phyloP scores from a whole-genome alignment of 768 basidiomycete species.

The Mycena capillaripes region DNA sequence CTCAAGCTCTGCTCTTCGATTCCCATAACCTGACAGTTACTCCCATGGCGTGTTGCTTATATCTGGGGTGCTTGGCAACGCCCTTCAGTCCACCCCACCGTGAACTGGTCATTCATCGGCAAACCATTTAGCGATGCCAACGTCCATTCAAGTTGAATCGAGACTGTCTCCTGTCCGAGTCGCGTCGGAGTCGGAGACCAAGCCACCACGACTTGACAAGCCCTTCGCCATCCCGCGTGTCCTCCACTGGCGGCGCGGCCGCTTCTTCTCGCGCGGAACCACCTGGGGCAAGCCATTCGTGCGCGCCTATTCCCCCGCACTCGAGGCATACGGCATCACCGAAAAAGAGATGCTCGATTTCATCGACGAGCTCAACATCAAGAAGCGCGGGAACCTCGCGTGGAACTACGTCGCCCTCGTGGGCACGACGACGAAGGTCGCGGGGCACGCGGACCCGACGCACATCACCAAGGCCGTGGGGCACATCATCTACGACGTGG shows the following conservation, averaged over 20 bases:
- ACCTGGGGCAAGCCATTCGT: constrained; percentile 10
- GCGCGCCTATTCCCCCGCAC: constrained; percentile 5
- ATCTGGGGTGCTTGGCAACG: too few relatives aligned
- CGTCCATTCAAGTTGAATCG: too few relatives aligned
- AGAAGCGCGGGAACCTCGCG: constrained; percentile 6
- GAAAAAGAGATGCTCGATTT: not conserved
- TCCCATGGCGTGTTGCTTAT: too few relatives aligned
- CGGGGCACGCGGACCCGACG: constrained; percentile 7
- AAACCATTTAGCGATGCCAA: too few relatives aligned
- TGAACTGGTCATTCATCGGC: too few relatives aligned
- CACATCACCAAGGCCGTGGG: constrained; percentile 9
- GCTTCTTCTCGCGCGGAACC: not conserved
- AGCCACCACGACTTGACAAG: not conserved
- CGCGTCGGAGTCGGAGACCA: too few relatives aligned
- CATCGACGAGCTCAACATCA: constrained; percentile 13
- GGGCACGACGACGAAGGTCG: not conserved
- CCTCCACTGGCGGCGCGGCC: not conserved
- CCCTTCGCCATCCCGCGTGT: constrained; percentile 5
- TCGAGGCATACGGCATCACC: constrained; percentile 5
- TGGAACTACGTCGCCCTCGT: not conserved
- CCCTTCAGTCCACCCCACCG: too few relatives aligned
- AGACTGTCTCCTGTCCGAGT: too few relatives aligned
- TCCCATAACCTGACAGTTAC: too few relatives aligned
- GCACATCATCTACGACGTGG: not conserved
- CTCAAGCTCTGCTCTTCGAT: too few relatives aligned